Evolutionary conservation across 306 rosid genomes (phyloP).

Genomic region (Argentina anserina): DNA sequence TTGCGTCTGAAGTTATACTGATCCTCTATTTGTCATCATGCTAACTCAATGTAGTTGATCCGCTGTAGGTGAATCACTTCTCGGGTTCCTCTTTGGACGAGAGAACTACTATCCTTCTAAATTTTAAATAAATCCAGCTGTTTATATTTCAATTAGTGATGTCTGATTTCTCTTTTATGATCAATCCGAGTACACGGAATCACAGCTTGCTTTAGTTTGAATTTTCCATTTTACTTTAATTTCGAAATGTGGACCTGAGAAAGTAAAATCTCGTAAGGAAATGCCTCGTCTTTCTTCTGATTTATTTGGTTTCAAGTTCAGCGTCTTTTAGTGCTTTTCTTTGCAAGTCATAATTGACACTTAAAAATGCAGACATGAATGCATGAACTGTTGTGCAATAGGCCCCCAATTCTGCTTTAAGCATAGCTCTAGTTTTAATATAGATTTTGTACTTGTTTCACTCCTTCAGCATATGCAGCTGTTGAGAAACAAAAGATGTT

Average conservation of each 20-base stretch:
- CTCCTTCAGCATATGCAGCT: neutral
- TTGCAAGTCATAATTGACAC: conserved; percentile 9
- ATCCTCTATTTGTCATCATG: neutral
- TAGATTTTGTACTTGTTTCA: neutral
- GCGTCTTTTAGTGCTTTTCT: conserved; percentile 22
- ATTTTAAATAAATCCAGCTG: no score
- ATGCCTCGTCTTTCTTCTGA: conserved; percentile 1
- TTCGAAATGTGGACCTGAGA: conserved; percentile 4
- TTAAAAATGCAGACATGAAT: neutral
- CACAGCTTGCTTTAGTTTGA: neutral
- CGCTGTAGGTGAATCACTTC: neutral
- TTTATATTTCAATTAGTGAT: neutral
- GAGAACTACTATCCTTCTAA: conserved; percentile 2
- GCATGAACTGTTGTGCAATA: conserved; percentile 17
- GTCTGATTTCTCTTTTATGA: neutral
- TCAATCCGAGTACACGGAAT: neutral
- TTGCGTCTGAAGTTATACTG: neutral
- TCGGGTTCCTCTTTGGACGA: neutral
- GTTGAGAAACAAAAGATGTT: neutral
- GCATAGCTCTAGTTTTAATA: neutral
- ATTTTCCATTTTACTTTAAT: neutral
- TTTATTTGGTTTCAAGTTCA: conserved; percentile 14
- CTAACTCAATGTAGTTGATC: neutral
- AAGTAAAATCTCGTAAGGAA: neutral
- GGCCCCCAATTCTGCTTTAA: neutral